Evolutionary conservation across 805 yeast genomes (phyloP).

Genomic region (Millerago galiae): DNA sequence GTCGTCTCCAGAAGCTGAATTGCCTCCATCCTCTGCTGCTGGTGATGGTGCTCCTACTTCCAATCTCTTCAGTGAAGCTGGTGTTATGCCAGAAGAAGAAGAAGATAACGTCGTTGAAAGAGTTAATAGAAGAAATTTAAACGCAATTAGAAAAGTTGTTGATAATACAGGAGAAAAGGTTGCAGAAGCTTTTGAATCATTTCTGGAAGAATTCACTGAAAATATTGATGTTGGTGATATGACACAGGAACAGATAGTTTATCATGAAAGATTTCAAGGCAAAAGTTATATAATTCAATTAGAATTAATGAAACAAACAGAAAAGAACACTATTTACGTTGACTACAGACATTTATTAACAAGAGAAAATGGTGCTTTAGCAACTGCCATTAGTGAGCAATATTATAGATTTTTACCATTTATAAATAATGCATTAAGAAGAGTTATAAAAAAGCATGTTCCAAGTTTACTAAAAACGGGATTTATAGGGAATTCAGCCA

Average conservation of each 20-base stretch:
- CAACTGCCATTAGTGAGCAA: slow-evolving; percentile 84
- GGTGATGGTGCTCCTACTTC: slow-evolving; percentile 15
- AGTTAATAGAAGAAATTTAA: slow-evolving; percentile 49
- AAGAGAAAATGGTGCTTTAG: slow-evolving; percentile 80
- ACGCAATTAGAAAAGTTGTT: slow-evolving; percentile 75
- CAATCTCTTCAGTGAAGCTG: slow-evolving; percentile 19
- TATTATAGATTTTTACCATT: slow-evolving; percentile 90
- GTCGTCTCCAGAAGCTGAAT: slow-evolving; percentile 16
- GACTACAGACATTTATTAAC: slow-evolving; percentile 75
- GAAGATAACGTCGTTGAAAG: slow-evolving; percentile 19
- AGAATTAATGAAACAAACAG: slow-evolving; percentile 71
- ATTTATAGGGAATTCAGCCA: slow-evolving; percentile 23
- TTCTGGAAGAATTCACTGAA: slow-evolving; percentile 58
- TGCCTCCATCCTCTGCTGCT: slow-evolving; percentile 19
- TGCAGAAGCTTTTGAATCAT: slow-evolving; percentile 81
- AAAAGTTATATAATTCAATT: slow-evolving; percentile 72
- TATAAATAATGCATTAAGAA: slow-evolving; percentile 64
- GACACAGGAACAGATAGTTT: slow-evolving; percentile 25
- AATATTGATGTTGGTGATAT: slow-evolving; percentile 26
- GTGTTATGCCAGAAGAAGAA: slow-evolving; percentile 5
- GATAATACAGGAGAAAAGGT: slow-evolving; percentile 94
- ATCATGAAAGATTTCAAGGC: slow-evolving; percentile 41
- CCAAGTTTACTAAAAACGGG: slow-evolving; percentile 58
- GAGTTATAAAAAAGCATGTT: slow-evolving; percentile 65
- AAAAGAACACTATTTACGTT: slow-evolving; percentile 70